Base-by-base conservation (phyloP, 2,329 filamentous ascomycete genomes). In the Ophiostoma himal-ulmi region DNA sequence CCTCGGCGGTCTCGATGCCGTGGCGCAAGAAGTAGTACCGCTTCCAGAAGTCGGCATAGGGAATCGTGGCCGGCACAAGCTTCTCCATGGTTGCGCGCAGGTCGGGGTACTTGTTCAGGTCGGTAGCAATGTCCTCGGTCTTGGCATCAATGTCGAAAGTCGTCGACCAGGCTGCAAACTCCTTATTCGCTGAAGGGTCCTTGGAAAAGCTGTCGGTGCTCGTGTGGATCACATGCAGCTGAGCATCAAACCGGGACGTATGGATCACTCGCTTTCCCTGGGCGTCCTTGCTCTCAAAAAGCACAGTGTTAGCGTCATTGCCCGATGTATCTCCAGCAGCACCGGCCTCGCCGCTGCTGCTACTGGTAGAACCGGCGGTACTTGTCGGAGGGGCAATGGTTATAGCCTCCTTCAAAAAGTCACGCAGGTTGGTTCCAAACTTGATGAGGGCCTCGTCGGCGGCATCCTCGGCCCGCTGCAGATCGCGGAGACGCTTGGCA, bases 11-110 rank as follows among this genome's bases (percentile, higher is more conserved):
- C 82, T 98, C 94, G 73, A 99, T 91, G 20, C 95, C 92, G 77
- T 96, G 91, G 76, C 94, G 86, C 73, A 98, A 82, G 82, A 97
- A 99, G 79, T 98, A 98, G 80, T 99, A 99, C 70, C 95, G 86
- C 78, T 87, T 91, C 94, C 95, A 99, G 78, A 99, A 99, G 69
- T 91, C 87, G 69, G 83, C 85, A 77, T 99, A 99, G 44, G 94
- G 86, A n/a, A 97, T 92, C 75, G 88, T 87, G 79, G 94, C 93
- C 1, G 95, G 95, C n/a, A 99, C 95, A 70, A 97, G 82, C 81
- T 91, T 93, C 85, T 97, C 95, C 94, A 99, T 98, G 0, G 93
- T 93, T 36, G 85, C 81, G 75, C 94, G 85, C 75, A 99, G 82
- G 80, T 98, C 94, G 11, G 89, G 87, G 77, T 97, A 96, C 78